Evolutionary conservation across 2,329 filamentous ascomycete species (phyloP).

Genomic region (Acrocalymma vagum): DNA sequence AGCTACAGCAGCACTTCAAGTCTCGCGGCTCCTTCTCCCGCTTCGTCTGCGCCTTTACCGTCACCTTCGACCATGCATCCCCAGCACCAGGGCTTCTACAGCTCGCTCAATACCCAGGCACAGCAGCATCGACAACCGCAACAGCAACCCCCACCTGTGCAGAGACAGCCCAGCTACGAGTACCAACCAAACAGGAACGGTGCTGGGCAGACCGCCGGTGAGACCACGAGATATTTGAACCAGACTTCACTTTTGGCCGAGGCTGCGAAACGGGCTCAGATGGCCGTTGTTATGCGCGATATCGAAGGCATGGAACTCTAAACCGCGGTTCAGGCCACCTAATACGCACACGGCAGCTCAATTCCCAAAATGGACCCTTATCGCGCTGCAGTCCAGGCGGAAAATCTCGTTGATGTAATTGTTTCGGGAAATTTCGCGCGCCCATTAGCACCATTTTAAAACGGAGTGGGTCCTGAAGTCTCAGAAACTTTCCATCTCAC

Average conservation of each 20-base stretch:
- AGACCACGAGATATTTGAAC: conserved; percentile 72
- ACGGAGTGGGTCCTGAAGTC: conserved; percentile 23
- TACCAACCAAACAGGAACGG: conserved; percentile 45
- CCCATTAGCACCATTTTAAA: conserved; percentile 20
- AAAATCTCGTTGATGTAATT: no score
- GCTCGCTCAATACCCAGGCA: conserved; percentile 33
- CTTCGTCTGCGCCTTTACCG: conserved; percentile 41
- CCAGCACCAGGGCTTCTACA: conserved; percentile 43
- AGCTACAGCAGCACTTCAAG: conserved; percentile 54
- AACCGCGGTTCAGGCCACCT: conserved; percentile 2
- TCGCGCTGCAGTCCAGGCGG: background rate
- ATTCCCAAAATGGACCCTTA: background rate
- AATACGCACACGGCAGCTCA: background rate
- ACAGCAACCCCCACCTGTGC: conserved; percentile 33
- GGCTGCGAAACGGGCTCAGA: conserved; percentile 90
- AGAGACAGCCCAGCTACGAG: conserved; percentile 38
- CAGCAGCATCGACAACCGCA: conserved; percentile 39
- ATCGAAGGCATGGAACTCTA: conserved; percentile 75
- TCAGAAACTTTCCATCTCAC: conserved; percentile 9
- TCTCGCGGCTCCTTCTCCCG: conserved; percentile 43
- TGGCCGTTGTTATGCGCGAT: conserved; percentile 87
- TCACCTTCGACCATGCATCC: conserved; percentile 44
- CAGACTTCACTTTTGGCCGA: conserved; percentile 89
- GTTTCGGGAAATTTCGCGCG: no score
- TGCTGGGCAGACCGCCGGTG: conserved; percentile 47